A percentile compares a stretch with the other conserved stretches of the same genome.
These are phyloP conservation scores for Magnaporthiopsis incrustans DNA, from an alignment of 2,329 filamentous ascomycete genomes.

Conservation along the genomic window DNA sequence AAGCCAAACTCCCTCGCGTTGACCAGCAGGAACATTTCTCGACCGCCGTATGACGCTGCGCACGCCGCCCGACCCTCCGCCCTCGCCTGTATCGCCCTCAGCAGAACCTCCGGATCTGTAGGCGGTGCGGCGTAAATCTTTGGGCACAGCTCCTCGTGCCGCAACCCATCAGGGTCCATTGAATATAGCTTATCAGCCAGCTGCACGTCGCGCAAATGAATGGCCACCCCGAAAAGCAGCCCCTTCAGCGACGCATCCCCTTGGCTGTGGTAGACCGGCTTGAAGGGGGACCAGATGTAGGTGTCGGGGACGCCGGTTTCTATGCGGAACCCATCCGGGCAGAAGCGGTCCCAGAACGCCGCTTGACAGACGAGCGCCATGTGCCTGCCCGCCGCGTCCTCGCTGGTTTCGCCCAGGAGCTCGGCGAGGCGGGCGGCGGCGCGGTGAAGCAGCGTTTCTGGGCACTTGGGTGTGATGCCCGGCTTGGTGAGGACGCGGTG, in stretches of 20 bases:
- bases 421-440: not conserved
- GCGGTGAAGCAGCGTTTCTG: not conserved
- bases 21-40: not conserved
- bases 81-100: too few relatives aligned
- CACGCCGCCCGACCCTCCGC: too few relatives aligned
- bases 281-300: not conserved
- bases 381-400: not conserved
- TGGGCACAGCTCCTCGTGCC: not conserved
- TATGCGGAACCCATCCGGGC: not conserved
- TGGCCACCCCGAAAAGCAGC: not conserved
- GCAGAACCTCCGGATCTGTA: not conserved
- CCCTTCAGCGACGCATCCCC: not conserved
- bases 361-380: not conserved
- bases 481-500: not conserved
- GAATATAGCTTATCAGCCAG: not conserved
- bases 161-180: not conserved
- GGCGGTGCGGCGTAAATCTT: too few relatives aligned
- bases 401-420: not conserved
- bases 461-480: not conserved
- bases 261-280: too few relatives aligned
- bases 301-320: not conserved
- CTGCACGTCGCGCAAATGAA: not conserved
- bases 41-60: not conserved
- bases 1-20: not conserved
- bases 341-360: constrained; percentile 2